A percentile compares a stretch with the other conserved stretches of the same genome.
phyloP scores from a whole-genome alignment of 345 rosid genomes.

The Rubroshorea leprosula region DNA sequence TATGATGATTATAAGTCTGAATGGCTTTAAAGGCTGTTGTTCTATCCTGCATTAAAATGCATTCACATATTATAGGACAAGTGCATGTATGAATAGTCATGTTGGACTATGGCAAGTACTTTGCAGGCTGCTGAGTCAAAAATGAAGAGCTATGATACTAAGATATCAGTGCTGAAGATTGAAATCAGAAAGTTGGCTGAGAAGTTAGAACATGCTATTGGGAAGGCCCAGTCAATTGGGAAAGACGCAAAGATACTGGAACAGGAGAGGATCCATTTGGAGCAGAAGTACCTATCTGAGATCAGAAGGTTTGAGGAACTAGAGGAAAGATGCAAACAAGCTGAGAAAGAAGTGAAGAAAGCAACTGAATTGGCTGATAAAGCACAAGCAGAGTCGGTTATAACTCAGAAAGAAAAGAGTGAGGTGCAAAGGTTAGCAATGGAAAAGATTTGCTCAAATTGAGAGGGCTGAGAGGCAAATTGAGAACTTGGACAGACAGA shows the following conservation, averaged over 20 bases:
- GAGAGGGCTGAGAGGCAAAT: slow-evolving; percentile 79
- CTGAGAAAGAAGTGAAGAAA: slow-evolving; percentile 85
- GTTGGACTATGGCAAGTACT: slow-evolving; percentile 15
- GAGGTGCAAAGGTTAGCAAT: slow-evolving; percentile 77
- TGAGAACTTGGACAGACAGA: slow-evolving; percentile 74
- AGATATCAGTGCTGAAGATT: slow-evolving; percentile 51
- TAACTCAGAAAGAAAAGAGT: slow-evolving; percentile 73
- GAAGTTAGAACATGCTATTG: slow-evolving; percentile 59
- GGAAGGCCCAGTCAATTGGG: slow-evolving; percentile 67
- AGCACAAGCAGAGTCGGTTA: slow-evolving; percentile 79
- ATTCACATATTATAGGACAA: background rate
- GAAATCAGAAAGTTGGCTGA: slow-evolving; percentile 54
- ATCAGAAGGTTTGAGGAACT: slow-evolving; percentile 81
- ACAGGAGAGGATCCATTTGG: slow-evolving; percentile 80
- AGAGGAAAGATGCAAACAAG: slow-evolving; percentile 66
- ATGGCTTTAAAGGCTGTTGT: too few relatives aligned
- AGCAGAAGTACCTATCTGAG: slow-evolving; percentile 72
- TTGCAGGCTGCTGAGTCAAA: slow-evolving; percentile 92
- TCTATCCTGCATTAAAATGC: background rate
- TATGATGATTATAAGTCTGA: too few relatives aligned
- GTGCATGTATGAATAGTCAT: slow-evolving; percentile 12
- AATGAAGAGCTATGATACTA: slow-evolving; percentile 62
- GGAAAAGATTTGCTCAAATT: slow-evolving; percentile 80
- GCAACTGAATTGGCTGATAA: slow-evolving; percentile 85
- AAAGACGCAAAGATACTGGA: slow-evolving; percentile 68